Percentiles rank a stretch among this genome's conserved stretches.
phyloP scores from a whole-genome alignment of 192 early-diverging fungal species.

The Coemansia sp. region DNA sequence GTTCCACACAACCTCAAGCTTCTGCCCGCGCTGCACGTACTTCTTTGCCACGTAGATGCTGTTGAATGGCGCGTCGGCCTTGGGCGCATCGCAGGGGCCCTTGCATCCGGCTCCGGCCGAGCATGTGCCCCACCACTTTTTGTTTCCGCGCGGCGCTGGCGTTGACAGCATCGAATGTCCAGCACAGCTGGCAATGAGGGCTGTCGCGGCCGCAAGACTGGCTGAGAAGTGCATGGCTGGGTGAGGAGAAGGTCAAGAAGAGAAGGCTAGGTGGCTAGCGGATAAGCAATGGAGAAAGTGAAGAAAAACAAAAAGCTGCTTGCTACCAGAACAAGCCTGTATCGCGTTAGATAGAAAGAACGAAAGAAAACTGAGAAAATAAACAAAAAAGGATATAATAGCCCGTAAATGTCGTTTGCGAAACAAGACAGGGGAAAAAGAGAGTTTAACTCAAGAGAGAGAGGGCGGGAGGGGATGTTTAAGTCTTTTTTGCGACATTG shows the following conservation, averaged over 20 bases:
- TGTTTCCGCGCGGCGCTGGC: slow-evolving; percentile 44
- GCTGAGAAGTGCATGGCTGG: slow-evolving; percentile 34
- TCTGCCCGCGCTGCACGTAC: slow-evolving; percentile 58
- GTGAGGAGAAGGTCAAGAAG: neutral
- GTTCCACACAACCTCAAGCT: slow-evolving; percentile 56
- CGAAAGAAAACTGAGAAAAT: slow-evolving; percentile 10
- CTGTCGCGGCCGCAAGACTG: slow-evolving; percentile 28
- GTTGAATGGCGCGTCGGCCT: slow-evolving; percentile 56
- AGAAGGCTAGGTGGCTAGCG: neutral
- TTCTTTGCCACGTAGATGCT: slow-evolving; percentile 57
- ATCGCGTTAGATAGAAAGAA: slow-evolving; percentile 7
- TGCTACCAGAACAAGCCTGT: slow-evolving; percentile 28
- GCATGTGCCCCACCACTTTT: slow-evolving; percentile 51
- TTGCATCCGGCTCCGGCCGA: slow-evolving; percentile 62
- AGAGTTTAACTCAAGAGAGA: neutral
- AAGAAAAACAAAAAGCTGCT: slow-evolving; percentile 1
- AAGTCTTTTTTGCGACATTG: no score
- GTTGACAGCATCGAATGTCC: slow-evolving; percentile 41
- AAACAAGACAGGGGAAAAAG: neutral
- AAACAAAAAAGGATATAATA: neutral
- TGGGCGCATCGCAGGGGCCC: slow-evolving; percentile 60
- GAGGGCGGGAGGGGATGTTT: neutral
- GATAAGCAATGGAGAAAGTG: slow-evolving; percentile 5
- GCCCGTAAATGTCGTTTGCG: neutral
- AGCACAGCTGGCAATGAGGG: slow-evolving; percentile 46